phyloP scores from a whole-genome alignment of 345 rosid genomes.

The Xanthoceras sorbifolium region DNA sequence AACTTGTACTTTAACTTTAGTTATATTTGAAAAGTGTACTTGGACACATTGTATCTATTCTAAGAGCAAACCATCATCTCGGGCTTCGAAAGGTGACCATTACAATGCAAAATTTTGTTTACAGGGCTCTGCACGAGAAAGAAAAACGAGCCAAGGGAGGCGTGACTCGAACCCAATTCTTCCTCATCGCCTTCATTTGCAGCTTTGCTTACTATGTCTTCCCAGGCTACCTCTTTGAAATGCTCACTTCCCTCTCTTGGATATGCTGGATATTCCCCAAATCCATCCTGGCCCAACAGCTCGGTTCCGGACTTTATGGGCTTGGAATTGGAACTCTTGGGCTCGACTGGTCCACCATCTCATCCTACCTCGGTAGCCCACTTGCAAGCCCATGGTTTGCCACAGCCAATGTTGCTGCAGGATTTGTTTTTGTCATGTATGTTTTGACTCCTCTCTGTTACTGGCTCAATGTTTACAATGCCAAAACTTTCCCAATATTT shows the following conservation, averaged over 20 bases:
- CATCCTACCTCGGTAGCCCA: conserved; percentile 95
- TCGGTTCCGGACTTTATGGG: conserved; percentile 93
- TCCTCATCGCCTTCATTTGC: conserved; percentile 73
- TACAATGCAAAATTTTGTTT: background rate
- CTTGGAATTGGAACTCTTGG: conserved; percentile 78
- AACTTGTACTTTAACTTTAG: no score
- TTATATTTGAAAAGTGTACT: no score
- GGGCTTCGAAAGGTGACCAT: background rate
- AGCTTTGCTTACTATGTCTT: conserved; percentile 88
- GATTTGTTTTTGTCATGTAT: conserved; percentile 70
- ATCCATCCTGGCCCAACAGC: conserved; percentile 81
- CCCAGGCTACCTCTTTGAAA: conserved; percentile 87
- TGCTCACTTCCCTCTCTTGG: conserved; percentile 93
- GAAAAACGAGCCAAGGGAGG: conserved; percentile 76
- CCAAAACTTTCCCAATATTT: conserved; percentile 85
- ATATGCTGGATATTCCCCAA: conserved; percentile 83
- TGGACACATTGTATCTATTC: no score
- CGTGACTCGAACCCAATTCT: conserved; percentile 81
- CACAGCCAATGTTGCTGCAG: conserved; percentile 88
- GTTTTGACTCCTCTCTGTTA: conserved; percentile 72
- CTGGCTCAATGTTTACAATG: conserved; percentile 74
- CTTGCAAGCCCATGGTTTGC: conserved; percentile 99
- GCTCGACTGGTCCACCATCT: conserved; percentile 91
- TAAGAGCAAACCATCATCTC: no score
- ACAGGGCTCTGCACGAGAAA: conserved; percentile 85